phyloP scores from a whole-genome alignment of 805 yeast genomes.

The Candida vartiovaarae region DNA sequence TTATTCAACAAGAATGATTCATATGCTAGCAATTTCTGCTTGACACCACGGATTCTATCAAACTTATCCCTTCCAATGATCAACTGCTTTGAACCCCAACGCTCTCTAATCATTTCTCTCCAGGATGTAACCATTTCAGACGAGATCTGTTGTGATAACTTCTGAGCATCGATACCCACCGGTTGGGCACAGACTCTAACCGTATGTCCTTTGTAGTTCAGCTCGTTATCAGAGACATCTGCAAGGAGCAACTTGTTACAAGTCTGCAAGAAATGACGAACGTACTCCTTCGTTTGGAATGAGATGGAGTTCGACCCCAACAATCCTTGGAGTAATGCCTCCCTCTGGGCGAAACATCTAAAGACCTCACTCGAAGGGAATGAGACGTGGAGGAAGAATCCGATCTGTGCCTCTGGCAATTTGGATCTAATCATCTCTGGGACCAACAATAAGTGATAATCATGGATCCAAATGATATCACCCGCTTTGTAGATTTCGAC shows the following conservation, averaged over 20 bases:
- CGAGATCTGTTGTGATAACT: constrained; percentile 40
- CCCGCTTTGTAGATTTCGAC: constrained; percentile 61
- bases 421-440: constrained; percentile 75
- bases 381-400: constrained; percentile 87
- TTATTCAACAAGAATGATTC: constrained; percentile 66
- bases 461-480: constrained; percentile 89
- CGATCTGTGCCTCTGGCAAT: constrained; percentile 80
- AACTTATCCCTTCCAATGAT: constrained; percentile 86
- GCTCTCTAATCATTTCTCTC: constrained; percentile 62
- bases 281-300: constrained; percentile 90
- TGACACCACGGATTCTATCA: constrained; percentile 81
- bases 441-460: constrained; percentile 81
- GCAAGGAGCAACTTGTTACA: constrained; percentile 78
- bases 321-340: constrained; percentile 68
- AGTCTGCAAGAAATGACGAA: constrained; percentile 88
- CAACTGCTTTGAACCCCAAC: constrained; percentile 68
- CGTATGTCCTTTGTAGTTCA: constrained; percentile 53
- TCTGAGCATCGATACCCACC: constrained; percentile 70
- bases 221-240: constrained; percentile 61
- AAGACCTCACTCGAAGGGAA: constrained; percentile 95
- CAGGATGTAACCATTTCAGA: constrained; percentile 49
- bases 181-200: constrained; percentile 55
- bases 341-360: constrained; percentile 86
- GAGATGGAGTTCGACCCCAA: constrained; percentile 84
- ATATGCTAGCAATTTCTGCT: constrained; percentile 81